Percentiles rank a stretch among this genome's conserved stretches.
Evolutionary conservation across 352 stramenopile species (phyloP).

Genomic region (Halophytophthora polymorphica): DNA sequence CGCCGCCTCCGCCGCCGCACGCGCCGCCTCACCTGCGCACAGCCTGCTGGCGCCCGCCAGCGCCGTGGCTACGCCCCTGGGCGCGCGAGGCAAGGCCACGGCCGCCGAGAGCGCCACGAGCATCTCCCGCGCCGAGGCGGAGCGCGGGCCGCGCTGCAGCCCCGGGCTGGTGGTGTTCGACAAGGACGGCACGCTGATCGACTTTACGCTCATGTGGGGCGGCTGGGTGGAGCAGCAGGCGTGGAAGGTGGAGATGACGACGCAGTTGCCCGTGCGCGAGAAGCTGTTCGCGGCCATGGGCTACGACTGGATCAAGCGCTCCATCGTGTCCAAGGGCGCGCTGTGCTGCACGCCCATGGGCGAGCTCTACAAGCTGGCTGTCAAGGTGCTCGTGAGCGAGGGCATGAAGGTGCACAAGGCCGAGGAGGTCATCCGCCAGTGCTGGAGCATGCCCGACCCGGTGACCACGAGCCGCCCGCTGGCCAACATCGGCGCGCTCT

Average conservation of each 20-base stretch:
- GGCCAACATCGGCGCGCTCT: slow-evolving; percentile 69
- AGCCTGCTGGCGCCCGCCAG: background rate
- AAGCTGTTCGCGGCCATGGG: slow-evolving; percentile 87
- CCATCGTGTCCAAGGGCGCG: slow-evolving; percentile 78
- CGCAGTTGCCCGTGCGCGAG: slow-evolving; percentile 64
- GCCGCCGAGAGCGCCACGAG: slow-evolving; percentile 21
- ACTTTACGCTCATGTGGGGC: slow-evolving; percentile 90
- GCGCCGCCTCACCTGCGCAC: slow-evolving; percentile 1
- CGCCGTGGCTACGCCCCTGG: slow-evolving; percentile 2
- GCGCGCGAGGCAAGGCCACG: slow-evolving; percentile 21
- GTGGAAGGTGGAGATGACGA: slow-evolving; percentile 86
- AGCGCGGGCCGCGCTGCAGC: slow-evolving; percentile 34
- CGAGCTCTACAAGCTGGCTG: slow-evolving; percentile 79
- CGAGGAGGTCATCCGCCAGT: slow-evolving; percentile 65
- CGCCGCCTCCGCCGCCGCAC: slow-evolving; percentile 4
- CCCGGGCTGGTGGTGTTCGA: slow-evolving; percentile 85
- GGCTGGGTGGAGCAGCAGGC: slow-evolving; percentile 84
- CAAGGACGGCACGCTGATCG: slow-evolving; percentile 89
- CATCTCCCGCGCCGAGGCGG: slow-evolving; percentile 23
- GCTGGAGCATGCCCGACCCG: slow-evolving; percentile 82
- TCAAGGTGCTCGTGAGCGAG: slow-evolving; percentile 69
- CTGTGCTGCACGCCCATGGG: slow-evolving; percentile 85
- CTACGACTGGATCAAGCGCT: slow-evolving; percentile 82
- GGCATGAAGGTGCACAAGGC: slow-evolving; percentile 63
- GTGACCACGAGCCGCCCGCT: slow-evolving; percentile 71